These are phyloP conservation scores for Oryza glumipatula DNA, from an alignment of 176 grass and related monocot genomes.

Conservation along the genomic window DNA sequence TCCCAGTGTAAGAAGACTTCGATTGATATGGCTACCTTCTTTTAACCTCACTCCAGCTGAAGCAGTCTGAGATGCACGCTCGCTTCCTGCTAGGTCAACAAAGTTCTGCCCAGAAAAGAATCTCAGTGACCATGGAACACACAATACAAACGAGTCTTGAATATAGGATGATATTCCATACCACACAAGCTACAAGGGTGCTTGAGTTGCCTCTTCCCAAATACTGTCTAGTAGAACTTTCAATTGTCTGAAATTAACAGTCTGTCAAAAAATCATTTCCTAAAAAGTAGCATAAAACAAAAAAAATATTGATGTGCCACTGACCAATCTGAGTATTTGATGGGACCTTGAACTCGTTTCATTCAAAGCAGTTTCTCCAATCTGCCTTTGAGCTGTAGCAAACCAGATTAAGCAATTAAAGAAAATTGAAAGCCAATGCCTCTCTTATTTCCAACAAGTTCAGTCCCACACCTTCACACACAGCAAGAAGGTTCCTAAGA, in stretches of 20 bases:
- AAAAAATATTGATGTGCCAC: slow-evolving; percentile 30
- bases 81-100: slow-evolving; percentile 95
- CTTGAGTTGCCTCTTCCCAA: slow-evolving; percentile 65
- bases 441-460: slow-evolving; percentile 20
- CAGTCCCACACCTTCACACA: slow-evolving; percentile 72
- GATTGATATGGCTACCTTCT: slow-evolving; percentile 97
- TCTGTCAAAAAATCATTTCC: slow-evolving; percentile 9
- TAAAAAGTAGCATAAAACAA: neutral
- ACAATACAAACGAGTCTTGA: neutral
- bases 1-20: slow-evolving; percentile 93
- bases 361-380: slow-evolving; percentile 91
- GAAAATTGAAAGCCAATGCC: neutral
- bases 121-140: slow-evolving; percentile 28
- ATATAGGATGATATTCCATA: slow-evolving; percentile 39
- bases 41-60: slow-evolving; percentile 80
- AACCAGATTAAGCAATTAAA: slow-evolving; percentile 41
- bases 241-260: slow-evolving; percentile 74
- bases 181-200: slow-evolving; percentile 86
- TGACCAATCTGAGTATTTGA: slow-evolving; percentile 98
- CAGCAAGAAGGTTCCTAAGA: slow-evolving; percentile 74
- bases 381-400: slow-evolving; percentile 84
- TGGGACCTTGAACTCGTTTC: slow-evolving; percentile 96
- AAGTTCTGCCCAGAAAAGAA: slow-evolving; percentile 81
- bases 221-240: slow-evolving; percentile 73
- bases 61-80: slow-evolving; percentile 90